Base-by-base conservation (phyloP, 2,329 filamentous ascomycete species). In the Colletotrichum orbiculare region DNA sequence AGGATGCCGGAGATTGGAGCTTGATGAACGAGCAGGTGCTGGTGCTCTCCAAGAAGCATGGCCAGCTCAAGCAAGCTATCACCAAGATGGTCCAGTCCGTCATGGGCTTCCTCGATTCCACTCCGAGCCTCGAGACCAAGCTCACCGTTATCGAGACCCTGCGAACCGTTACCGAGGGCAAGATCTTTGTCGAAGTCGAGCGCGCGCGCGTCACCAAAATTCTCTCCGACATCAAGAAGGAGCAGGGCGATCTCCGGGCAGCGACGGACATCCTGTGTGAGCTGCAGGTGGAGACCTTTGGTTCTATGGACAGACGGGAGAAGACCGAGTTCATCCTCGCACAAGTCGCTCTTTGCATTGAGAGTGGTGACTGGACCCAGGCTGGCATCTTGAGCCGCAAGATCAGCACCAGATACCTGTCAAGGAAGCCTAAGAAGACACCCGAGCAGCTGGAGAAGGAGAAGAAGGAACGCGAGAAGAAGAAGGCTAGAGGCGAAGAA, bases 131-230 rank as follows among this genome's bases (percentile, higher is more conserved):
- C 67, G 94, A 97, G 71, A 94, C 89, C 41, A 99, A 98, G 83
- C 84, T 99, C 62, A 91, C 92, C 25, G 89, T 97, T 65, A 99
- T 99, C 74, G 95, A 99, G 81, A 96, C 95, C 1, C 80, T 99
- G 73, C 89, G 96, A 72, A 98, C 95, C 46, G 95, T 99, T 53
- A 99, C 96, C 8, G 96, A 99, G 81, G 96, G 96, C 81, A 99
- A 99, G 91, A 99, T 99, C 77, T 99, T 99, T 74, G 95, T 99
- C 73, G 96, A 99, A 83, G 96, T 99, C 57, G 96, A 99, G 85
- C 90, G 96, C 71, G 96, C 96, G 69, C 92, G 96, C 71, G 91
- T 99, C 66, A 99, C 96, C 73, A 93, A 91, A 76, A 96, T 97
- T 70, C 86, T 99, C 11, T 98, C 96, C 55, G 89, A 97, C 79